Evolutionary conservation across 2,329 filamentous ascomycete species (phyloP).

Genomic region (Aspergillus tubingensis): DNA sequence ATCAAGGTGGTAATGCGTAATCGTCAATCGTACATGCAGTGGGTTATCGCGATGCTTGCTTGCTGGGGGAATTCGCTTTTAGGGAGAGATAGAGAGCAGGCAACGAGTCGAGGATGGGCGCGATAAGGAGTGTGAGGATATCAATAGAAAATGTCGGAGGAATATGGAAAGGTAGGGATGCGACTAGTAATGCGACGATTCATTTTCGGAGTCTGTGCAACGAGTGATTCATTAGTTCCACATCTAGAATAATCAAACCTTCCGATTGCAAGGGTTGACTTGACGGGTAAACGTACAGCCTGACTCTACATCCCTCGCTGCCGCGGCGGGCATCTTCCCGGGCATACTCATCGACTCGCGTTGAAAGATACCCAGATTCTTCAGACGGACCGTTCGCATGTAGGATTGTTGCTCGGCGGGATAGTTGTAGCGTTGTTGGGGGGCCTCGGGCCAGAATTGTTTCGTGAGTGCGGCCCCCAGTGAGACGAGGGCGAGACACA

Average conservation of each 20-base stretch:
- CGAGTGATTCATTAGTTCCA: not conserved
- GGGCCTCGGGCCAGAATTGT: conserved; percentile 27
- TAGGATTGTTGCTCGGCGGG: conserved; percentile 34
- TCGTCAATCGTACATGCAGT: not conserved
- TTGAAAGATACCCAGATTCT: conserved; percentile 27
- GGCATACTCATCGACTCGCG: conserved; percentile 20
- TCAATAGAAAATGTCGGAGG: no score
- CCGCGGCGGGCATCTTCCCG: not conserved
- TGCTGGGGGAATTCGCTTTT: not conserved
- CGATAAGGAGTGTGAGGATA: not conserved
- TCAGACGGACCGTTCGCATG: conserved; percentile 34
- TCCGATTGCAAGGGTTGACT: not conserved
- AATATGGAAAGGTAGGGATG: not conserved
- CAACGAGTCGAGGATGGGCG: no score
- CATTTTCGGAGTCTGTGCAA: conserved; percentile 5
- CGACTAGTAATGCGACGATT: conserved; percentile 5
- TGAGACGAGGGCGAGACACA: conserved; percentile 31
- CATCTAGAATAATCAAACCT: not conserved
- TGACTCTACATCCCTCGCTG: conserved; percentile 12
- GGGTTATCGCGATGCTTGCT: not conserved
- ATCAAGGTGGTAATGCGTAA: not conserved
- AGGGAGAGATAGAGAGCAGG: not conserved
- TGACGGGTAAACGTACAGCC: conserved; percentile 7
- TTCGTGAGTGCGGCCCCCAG: conserved; percentile 34
- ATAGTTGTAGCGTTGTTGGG: conserved; percentile 19